Evolutionary conservation across 139 green algal genomes (phyloP).

Genomic region (Picochlorum sp.): DNA sequence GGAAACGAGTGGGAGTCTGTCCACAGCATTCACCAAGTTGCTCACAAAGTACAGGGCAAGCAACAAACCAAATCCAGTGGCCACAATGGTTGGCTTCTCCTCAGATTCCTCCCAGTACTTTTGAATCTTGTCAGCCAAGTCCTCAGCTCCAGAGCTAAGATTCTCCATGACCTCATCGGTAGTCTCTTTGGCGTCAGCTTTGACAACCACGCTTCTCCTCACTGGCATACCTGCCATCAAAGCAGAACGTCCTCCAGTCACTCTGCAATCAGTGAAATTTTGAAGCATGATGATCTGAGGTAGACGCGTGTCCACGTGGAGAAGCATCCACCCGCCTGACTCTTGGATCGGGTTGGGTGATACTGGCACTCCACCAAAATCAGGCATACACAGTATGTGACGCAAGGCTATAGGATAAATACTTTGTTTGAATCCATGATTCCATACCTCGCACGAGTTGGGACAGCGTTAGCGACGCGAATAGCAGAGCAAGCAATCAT

Average conservation of each 20-base stretch:
- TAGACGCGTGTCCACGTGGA: too few species aligned
- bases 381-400: too few species aligned
- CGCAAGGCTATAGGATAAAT: too few species aligned
- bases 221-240: background rate
- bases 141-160: background rate
- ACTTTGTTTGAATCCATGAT: too few species aligned
- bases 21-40: constrained; percentile 15
- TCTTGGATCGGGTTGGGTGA: too few species aligned
- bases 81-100: constrained; percentile 30
- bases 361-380: too few species aligned
- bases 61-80: constrained; percentile 11
- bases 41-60: constrained; percentile 24
- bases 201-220: background rate
- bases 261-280: background rate
- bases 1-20: constrained; percentile 25
- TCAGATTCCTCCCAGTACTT: constrained; percentile 29
- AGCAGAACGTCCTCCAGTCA: background rate
- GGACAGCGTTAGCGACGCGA: too few species aligned
- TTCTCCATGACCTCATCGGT: constrained; percentile 8
- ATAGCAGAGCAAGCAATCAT: too few species aligned
- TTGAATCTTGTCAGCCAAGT: background rate
- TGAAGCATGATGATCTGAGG: too few species aligned
- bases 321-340: too few species aligned
- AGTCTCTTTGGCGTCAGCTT: constrained; percentile 10
- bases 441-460: too few species aligned